A percentile compares a stretch with the other conserved stretches of the same genome.
Evolutionary conservation across 306 rosid species (phyloP).

Genomic region (Sphenostylis stenocarpa): DNA sequence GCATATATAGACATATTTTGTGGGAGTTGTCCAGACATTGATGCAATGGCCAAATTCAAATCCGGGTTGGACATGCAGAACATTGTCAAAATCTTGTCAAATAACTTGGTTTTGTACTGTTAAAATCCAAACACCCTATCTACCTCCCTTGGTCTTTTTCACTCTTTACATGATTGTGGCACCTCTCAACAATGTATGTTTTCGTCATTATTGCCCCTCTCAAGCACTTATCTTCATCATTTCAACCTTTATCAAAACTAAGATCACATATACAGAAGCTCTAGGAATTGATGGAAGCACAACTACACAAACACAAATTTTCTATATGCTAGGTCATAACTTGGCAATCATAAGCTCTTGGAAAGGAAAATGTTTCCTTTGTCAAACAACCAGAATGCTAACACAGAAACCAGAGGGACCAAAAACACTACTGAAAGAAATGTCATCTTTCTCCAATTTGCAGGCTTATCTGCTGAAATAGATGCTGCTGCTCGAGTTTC

Average conservation of each 20-base stretch:
- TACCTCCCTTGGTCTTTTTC: not conserved
- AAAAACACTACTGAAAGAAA: constrained; percentile 40
- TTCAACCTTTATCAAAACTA: constrained; percentile 20
- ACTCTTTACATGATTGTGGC: not conserved
- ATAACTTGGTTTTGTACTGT: not conserved
- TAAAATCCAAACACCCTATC: not conserved
- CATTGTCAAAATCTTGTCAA: too few relatives aligned
- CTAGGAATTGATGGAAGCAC: constrained; percentile 12
- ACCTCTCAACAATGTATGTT: not conserved
- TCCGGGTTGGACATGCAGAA: too few relatives aligned
- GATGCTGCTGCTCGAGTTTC: constrained; percentile 35
- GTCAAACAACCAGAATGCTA: constrained; percentile 42
- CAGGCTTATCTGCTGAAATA: constrained; percentile 30
- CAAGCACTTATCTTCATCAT: not conserved
- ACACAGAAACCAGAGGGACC: constrained; percentile 43
- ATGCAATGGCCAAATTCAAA: too few relatives aligned
- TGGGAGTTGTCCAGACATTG: too few relatives aligned
- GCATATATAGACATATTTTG: too few relatives aligned
- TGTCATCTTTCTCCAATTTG: constrained; percentile 38
- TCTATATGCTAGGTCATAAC: constrained; percentile 9
- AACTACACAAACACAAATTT: constrained; percentile 35
- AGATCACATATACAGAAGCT: constrained; percentile 19
- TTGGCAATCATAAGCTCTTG: constrained; percentile 39
- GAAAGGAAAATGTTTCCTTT: constrained; percentile 35
- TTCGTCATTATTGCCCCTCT: not conserved